Evolutionary conservation across 352 stramenopile genomes (phyloP).

Genomic region (Pilasporangium apinafurcum): DNA sequence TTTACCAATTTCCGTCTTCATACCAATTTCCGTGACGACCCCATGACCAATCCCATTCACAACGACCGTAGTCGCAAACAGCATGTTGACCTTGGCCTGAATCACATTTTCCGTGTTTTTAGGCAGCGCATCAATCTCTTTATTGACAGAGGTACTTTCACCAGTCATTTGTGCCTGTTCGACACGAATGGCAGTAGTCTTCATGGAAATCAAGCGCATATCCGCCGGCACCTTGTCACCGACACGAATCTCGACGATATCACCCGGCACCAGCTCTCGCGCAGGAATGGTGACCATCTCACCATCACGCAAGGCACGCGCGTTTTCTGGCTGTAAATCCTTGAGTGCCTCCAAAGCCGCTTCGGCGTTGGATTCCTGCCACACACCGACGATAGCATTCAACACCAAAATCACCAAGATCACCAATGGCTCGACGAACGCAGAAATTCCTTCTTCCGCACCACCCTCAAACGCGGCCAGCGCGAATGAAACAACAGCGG

Average conservation of each 20-base stretch:
- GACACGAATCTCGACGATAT: slow-evolving; percentile 95
- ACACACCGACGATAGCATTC: slow-evolving; percentile 96
- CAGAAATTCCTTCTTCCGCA: slow-evolving; percentile 75
- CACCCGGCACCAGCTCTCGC: slow-evolving; percentile 93
- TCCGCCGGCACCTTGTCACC: slow-evolving; percentile 98
- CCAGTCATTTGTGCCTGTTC: slow-evolving; percentile 97
- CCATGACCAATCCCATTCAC: slow-evolving; percentile 91
- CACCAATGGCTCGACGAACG: slow-evolving; percentile 96
- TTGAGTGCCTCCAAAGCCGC: slow-evolving; percentile 94
- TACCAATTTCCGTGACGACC: slow-evolving; percentile 94
- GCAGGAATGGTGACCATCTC: slow-evolving; percentile 82
- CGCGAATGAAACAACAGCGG: slow-evolving; percentile 92
- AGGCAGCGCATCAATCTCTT: slow-evolving; percentile 79
- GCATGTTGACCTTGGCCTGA: slow-evolving; percentile 94
- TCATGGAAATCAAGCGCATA: slow-evolving; percentile 92
- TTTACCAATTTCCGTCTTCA: slow-evolving; percentile 99
- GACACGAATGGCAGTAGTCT: slow-evolving; percentile 91
- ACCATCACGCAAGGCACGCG: slow-evolving; percentile 83
- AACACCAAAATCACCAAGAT: slow-evolving; percentile 96
- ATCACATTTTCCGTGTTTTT: slow-evolving; percentile 72
- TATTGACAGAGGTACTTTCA: slow-evolving; percentile 92
- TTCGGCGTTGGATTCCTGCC: slow-evolving; percentile 93
- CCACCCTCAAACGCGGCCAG: slow-evolving; percentile 91
- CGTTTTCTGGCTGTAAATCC: slow-evolving; percentile 92
- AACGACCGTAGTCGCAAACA: slow-evolving; percentile 98